Evolutionary conservation across 169 alveolate species (phyloP).

Genomic region (Cryptosporidium andersoni): DNA sequence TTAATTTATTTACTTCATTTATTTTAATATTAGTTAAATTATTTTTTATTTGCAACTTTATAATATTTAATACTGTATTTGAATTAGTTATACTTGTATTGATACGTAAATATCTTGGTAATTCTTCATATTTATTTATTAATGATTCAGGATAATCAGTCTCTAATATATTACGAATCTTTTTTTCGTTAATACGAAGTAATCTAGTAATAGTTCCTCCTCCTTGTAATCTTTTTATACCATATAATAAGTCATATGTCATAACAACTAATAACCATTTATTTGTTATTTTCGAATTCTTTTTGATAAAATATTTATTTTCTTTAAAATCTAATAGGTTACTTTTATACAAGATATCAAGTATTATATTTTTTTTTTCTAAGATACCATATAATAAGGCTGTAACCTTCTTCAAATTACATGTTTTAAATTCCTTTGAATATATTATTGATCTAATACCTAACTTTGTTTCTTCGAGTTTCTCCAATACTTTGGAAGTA

Average conservation of each 20-base stretch:
- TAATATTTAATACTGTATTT: constrained; percentile 7
- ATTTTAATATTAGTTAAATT: neutral
- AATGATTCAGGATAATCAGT: constrained; percentile 41
- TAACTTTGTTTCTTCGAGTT: constrained; percentile 13
- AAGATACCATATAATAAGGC: constrained; percentile 39
- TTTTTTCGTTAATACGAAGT: constrained; percentile 42
- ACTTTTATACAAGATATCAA: neutral
- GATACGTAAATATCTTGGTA: constrained; percentile 67
- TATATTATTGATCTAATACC: constrained; percentile 46
- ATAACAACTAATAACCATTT: constrained; percentile 31
- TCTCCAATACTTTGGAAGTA: constrained; percentile 48
- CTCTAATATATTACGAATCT: constrained; percentile 5
- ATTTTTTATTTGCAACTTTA: constrained; percentile 10
- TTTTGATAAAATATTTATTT: neutral
- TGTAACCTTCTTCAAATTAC: constrained; percentile 28
- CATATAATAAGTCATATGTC: constrained; percentile 41
- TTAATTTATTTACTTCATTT: neutral
- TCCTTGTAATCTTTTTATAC: constrained; percentile 48
- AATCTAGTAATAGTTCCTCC: constrained; percentile 50
- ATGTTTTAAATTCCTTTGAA: constrained; percentile 10
- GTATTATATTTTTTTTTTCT: constrained; percentile 28
- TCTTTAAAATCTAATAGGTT: constrained; percentile 13
- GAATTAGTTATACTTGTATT: constrained; percentile 25
- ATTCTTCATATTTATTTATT: constrained; percentile 5
- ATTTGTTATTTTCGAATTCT: constrained; percentile 7